These are phyloP conservation scores for Bimuria novae-zelandiae DNA, from an alignment of 2,329 filamentous ascomycete genomes.

Conservation along the genomic window DNA sequence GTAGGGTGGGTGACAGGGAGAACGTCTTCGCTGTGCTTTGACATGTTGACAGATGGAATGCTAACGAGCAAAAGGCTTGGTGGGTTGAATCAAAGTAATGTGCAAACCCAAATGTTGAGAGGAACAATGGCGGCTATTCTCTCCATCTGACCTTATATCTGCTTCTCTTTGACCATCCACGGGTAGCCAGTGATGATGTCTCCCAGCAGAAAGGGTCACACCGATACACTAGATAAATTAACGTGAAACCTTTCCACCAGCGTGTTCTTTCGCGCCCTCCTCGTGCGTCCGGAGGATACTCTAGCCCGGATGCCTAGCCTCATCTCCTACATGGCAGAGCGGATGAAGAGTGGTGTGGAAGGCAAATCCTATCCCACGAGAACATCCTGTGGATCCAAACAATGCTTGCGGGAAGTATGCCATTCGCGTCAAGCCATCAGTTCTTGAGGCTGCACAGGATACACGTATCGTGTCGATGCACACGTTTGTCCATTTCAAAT, in stretches of 20 bases:
- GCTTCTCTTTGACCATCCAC: not conserved
- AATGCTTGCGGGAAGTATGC: not conserved
- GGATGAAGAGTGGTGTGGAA: not conserved
- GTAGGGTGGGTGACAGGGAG: not conserved
- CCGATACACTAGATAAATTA: not conserved
- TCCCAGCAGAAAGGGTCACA: not conserved
- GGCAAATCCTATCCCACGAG: not conserved
- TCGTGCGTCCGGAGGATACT: not conserved
- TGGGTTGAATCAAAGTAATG: no score
- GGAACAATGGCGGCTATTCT: not conserved
- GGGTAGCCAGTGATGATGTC: not conserved
- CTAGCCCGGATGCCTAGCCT: not conserved
- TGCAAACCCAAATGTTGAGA: not conserved
- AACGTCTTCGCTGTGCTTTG: not conserved
- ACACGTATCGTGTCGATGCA: not conserved
- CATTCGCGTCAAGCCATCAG: not conserved
- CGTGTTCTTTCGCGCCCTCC: not conserved
- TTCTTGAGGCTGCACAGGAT: not conserved
- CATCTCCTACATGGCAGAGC: not conserved
- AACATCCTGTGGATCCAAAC: not conserved
- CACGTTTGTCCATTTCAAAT: no score
- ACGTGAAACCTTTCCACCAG: constrained; percentile 1
- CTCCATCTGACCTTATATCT: not conserved
- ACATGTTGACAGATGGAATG: not conserved
- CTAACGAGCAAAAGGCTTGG: no score